Evolutionary conservation across 2,329 filamentous ascomycete species (phyloP).

Genomic region (Dactylonectria macrodidyma): DNA sequence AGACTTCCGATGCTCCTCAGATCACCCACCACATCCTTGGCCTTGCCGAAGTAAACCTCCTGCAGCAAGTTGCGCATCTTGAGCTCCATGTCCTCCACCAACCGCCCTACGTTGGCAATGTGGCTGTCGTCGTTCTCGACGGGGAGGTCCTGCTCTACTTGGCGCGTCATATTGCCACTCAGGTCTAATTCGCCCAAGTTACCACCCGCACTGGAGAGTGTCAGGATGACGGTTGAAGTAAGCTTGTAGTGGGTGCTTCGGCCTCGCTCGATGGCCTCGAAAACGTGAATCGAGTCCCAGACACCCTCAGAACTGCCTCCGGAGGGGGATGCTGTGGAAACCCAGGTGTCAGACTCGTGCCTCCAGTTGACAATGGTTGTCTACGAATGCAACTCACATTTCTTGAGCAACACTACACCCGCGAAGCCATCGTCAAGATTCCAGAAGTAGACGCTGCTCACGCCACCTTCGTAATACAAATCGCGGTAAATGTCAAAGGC

Average conservation of each 20-base stretch:
- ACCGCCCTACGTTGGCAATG: constrained; percentile 92
- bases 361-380: background rate
- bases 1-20: constrained; percentile 88
- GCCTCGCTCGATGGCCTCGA: constrained; percentile 94
- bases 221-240: constrained; percentile 95
- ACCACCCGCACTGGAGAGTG: constrained; percentile 74
- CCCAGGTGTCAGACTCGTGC: constrained; percentile 29
- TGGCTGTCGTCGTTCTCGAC: constrained; percentile 93
- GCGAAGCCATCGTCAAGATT: constrained; percentile 98
- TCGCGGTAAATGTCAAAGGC: constrained; percentile 98
- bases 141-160: constrained; percentile 91
- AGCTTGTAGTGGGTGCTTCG: constrained; percentile 97
- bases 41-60: constrained; percentile 99
- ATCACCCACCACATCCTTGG: constrained; percentile 97
- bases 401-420: constrained; percentile 95
- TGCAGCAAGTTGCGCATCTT: constrained; percentile 99
- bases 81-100: constrained; percentile 99
- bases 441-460: constrained; percentile 98
- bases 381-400: constrained; percentile 71
- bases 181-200: constrained; percentile 89
- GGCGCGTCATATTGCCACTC: constrained; percentile 97
- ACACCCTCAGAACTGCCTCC: constrained; percentile 80
- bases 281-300: constrained; percentile 99
- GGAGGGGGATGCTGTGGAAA: constrained; percentile 72
- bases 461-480: constrained; percentile 96